Percentiles rank a stretch among this genome's conserved stretches.
Conservation (phyloP, 352 stramenopile genomes). For the Globisporangium cylindrosporum region DNA sequence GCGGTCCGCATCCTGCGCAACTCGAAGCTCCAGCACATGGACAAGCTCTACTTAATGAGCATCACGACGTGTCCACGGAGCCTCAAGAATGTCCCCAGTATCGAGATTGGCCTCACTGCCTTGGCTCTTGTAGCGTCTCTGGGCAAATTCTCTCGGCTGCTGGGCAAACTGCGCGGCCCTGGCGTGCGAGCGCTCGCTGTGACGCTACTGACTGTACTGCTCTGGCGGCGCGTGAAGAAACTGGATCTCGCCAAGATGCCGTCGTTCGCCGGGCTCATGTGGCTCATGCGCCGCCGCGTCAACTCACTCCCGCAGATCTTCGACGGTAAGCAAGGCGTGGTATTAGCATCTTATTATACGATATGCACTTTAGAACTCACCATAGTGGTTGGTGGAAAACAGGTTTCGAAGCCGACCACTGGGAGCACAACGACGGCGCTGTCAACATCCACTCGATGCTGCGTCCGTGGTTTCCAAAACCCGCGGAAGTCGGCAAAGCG, state of each 20-base stretch:
- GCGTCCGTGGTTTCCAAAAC: conserved; percentile 57
- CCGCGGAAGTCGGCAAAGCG: conserved; percentile 31
- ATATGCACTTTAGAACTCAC: background rate
- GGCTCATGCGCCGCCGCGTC: conserved; percentile 54
- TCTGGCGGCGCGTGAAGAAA: conserved; percentile 35
- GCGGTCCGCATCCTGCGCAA: conserved; percentile 40
- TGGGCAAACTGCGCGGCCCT: conserved; percentile 2
- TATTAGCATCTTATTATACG: background rate
- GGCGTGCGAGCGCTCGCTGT: conserved; percentile 15
- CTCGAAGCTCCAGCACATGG: conserved; percentile 46
- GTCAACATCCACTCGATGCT: conserved; percentile 79
- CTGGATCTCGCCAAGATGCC: conserved; percentile 68
- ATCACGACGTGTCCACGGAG: conserved; percentile 64
- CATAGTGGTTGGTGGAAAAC: background rate
- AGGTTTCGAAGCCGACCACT: conserved; percentile 54
- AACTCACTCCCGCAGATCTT: conserved; percentile 53
- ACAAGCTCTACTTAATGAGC: conserved; percentile 60
- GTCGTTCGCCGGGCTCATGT: conserved; percentile 54
- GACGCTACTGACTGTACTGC: conserved; percentile 22
- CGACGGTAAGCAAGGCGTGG: conserved; percentile 26
- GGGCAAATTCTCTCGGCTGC: conserved; percentile 22
- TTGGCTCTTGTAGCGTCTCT: background rate
- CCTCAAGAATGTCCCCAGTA: conserved; percentile 32
- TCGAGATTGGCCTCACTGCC: conserved; percentile 22
- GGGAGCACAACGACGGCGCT: conserved; percentile 71